Conservation (phyloP, 148 eudicot genomes). For the Cornus florida region DNA sequence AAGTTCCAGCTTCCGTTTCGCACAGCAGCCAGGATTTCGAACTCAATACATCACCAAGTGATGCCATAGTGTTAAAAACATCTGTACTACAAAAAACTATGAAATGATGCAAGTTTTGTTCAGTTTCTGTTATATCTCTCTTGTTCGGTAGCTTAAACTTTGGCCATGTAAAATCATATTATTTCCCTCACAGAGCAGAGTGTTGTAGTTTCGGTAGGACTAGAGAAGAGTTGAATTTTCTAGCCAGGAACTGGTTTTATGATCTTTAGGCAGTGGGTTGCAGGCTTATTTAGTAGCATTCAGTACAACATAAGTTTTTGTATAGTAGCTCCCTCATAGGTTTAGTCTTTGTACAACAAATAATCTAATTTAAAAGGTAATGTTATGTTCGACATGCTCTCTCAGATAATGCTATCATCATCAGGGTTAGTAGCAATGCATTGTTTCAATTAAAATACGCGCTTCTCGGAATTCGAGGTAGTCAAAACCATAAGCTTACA, state of each 20-base stretch:
- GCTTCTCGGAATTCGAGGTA: no score
- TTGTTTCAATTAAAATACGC: no score
- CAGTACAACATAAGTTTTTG: neutral
- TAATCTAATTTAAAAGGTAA: no score
- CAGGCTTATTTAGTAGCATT: neutral
- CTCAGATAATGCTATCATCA: neutral
- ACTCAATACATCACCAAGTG: neutral
- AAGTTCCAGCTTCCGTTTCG: no score
- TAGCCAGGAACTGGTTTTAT: neutral
- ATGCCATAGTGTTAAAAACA: no score
- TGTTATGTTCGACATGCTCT: neutral
- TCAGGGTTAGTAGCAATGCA: neutral
- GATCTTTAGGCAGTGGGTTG: neutral
- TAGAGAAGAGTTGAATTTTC: neutral
- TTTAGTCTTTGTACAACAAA: no score
- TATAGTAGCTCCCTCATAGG: neutral
- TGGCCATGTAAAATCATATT: neutral
- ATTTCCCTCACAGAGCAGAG: no score
- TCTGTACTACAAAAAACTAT: no score
- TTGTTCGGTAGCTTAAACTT: neutral
- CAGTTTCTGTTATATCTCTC: neutral
- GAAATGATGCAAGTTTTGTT: no score
- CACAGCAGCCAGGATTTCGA: neutral
- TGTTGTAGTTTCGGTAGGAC: neutral
- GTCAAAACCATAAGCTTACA: no score